These are phyloP conservation scores for Coelastrella sp. DNA, from an alignment of 139 green algal genomes.

Conservation along the genomic window DNA sequence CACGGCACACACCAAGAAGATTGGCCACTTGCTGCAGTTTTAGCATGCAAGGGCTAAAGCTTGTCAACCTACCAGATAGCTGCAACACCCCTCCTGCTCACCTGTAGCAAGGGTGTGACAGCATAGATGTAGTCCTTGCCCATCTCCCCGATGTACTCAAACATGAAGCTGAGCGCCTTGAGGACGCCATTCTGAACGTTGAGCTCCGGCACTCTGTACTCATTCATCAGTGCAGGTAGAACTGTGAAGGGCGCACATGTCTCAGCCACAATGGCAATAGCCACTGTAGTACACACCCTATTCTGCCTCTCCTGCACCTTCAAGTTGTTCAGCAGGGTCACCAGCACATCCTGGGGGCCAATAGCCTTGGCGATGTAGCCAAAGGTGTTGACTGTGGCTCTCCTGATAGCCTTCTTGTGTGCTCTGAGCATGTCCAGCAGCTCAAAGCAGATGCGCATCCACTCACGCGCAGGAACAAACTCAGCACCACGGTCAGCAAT, in stretches of 20 bases:
- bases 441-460: slow-evolving; percentile 99
- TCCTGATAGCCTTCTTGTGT: slow-evolving; percentile 92
- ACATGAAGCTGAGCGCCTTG: slow-evolving; percentile 99
- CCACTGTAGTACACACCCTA: slow-evolving; percentile 98
- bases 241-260: slow-evolving; percentile 99
- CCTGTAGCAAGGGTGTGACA: slow-evolving; percentile 94
- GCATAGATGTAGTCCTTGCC: slow-evolving; percentile 99
- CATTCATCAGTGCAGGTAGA: slow-evolving; percentile 98
- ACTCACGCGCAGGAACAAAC: slow-evolving; percentile 97
- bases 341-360: slow-evolving; percentile 97
- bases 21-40: no score
- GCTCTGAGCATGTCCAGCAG: slow-evolving; percentile 98
- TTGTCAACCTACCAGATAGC: neutral
- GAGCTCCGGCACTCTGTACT: slow-evolving; percentile 97
- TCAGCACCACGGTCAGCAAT: slow-evolving; percentile 97
- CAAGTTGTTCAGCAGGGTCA: slow-evolving; percentile 99
- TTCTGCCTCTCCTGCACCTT: slow-evolving; percentile 99
- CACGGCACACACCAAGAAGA: neutral
- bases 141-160: slow-evolving; percentile 99
- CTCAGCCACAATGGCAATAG: slow-evolving; percentile 99
- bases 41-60: no score
- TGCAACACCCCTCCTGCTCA: neutral
- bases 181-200: slow-evolving; percentile 98
- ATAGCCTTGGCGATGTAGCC: slow-evolving; percentile 99
- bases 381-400: slow-evolving; percentile 99